Percentiles rank a stretch among this genome's conserved stretches.
Evolutionary conservation across 352 stramenopile genomes (phyloP).

Genomic region (Pythium folliculosum): DNA sequence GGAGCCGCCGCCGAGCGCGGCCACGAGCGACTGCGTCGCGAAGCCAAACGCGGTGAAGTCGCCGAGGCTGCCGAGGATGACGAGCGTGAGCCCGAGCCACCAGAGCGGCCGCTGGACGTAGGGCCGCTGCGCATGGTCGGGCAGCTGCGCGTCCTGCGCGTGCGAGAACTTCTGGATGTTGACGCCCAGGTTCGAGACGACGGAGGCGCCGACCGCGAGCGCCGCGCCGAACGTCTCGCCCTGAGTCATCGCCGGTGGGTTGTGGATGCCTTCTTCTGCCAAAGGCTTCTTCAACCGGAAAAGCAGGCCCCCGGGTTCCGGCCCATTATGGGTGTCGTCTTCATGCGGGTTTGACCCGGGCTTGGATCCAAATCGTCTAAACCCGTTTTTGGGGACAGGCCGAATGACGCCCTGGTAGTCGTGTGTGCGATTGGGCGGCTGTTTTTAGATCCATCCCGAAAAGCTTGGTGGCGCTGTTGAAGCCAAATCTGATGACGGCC

Average conservation of each 20-base stretch:
- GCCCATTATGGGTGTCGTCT: not conserved
- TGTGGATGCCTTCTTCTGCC: not conserved
- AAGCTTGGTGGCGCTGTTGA: not conserved
- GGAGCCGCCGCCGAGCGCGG: constrained; percentile 78
- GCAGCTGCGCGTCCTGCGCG: constrained; percentile 48
- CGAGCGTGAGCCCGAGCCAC: constrained; percentile 81
- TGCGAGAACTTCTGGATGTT: constrained; percentile 92
- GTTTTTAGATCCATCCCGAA: not conserved
- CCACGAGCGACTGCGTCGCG: constrained; percentile 88
- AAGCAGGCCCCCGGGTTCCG: not conserved
- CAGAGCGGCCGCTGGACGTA: constrained; percentile 89
- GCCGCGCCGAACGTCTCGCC: constrained; percentile 82
- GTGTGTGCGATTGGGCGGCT: not conserved
- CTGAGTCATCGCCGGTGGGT: constrained; percentile 42
- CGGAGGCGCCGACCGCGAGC: constrained; percentile 75
- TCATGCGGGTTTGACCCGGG: not conserved
- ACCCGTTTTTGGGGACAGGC: no score
- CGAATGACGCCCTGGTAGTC: not conserved
- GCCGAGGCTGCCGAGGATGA: constrained; percentile 80
- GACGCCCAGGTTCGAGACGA: constrained; percentile 89
- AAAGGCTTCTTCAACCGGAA: constrained; percentile 10
- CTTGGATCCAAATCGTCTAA: not conserved
- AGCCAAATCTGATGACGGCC: not conserved
- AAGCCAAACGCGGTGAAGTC: constrained; percentile 91
- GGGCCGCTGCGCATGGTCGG: constrained; percentile 49